Conservation (phyloP, 495 filamentous ascomycete species). For the Penicillium arizonense region DNA sequence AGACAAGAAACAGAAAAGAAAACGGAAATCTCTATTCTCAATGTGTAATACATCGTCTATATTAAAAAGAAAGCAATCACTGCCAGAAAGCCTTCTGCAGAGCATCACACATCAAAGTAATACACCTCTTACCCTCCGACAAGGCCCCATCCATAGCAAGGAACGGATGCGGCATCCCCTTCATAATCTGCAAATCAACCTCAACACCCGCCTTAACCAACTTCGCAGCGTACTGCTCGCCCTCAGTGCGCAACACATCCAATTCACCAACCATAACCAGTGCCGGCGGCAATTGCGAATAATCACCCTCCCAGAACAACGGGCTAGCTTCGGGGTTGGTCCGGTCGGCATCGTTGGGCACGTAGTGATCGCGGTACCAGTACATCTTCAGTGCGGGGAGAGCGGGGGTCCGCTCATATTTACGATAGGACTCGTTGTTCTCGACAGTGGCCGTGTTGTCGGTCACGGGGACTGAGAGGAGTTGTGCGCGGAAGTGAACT, state of each 20-base stretch:
- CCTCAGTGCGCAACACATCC: slow-evolving; percentile 54
- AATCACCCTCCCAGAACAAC: slow-evolving; percentile 48
- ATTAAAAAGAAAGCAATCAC: slow-evolving; percentile 1
- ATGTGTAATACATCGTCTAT: neutral
- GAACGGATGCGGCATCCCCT: slow-evolving; percentile 62
- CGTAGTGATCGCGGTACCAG: slow-evolving; percentile 58
- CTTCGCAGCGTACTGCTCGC: slow-evolving; percentile 47
- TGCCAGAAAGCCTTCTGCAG: slow-evolving; percentile 44
- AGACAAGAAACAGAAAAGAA: too few relatives aligned
- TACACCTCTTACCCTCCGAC: slow-evolving; percentile 51
- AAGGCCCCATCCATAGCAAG: slow-evolving; percentile 58
- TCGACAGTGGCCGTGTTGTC: slow-evolving; percentile 52
- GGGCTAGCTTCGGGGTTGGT: slow-evolving; percentile 54
- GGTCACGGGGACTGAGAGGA: slow-evolving; percentile 57
- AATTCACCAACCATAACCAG: slow-evolving; percentile 56
- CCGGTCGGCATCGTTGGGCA: slow-evolving; percentile 45
- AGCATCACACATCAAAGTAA: slow-evolving; percentile 53
- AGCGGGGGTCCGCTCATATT: slow-evolving; percentile 49
- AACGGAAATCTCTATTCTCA: neutral
- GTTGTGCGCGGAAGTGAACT: slow-evolving; percentile 46
- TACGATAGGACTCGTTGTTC: slow-evolving; percentile 46
- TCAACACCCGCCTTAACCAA: slow-evolving; percentile 50
- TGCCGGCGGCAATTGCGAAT: slow-evolving; percentile 47
- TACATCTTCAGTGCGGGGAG: slow-evolving; percentile 55
- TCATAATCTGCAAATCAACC: slow-evolving; percentile 56